Conservation (phyloP, 768 basidiomycete species). For the Cubamyces lactineus region DNA sequence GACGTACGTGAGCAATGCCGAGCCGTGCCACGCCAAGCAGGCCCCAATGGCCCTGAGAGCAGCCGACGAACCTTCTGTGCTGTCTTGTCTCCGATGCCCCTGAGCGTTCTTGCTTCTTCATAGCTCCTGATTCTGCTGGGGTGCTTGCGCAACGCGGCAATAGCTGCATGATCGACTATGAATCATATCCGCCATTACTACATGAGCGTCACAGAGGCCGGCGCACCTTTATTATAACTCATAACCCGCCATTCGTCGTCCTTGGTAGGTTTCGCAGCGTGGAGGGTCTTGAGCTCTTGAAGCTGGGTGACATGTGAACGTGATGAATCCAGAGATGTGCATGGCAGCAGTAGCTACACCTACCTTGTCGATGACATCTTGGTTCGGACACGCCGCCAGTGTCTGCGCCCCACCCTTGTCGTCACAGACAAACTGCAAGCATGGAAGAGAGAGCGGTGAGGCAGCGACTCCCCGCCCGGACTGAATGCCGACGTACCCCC, state of each 20-base stretch:
- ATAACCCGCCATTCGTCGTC: constrained; percentile 72
- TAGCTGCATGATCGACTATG: constrained; percentile 43
- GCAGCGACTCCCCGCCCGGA: neutral
- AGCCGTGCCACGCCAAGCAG: neutral
- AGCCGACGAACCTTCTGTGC: constrained; percentile 59
- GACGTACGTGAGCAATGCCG: neutral
- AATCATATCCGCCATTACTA: too few species aligned
- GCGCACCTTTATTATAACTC: constrained; percentile 67
- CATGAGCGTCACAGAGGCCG: too few species aligned
- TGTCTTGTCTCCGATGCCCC: constrained; percentile 74
- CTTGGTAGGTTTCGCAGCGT: constrained; percentile 58
- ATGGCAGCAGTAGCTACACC: neutral
- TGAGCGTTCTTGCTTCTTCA: constrained; percentile 61
- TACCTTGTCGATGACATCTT: constrained; percentile 77
- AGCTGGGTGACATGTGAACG: constrained; percentile 46
- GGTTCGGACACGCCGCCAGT: constrained; percentile 54
- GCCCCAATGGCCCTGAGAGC: neutral
- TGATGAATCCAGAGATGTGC: neutral
- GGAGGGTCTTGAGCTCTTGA: constrained; percentile 64
- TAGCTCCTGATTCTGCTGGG: constrained; percentile 60
- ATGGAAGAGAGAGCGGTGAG: neutral
- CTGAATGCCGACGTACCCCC: constrained; percentile 12
- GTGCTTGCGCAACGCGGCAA: constrained; percentile 58
- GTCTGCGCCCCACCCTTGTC: constrained; percentile 40
- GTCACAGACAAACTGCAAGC: constrained; percentile 58